Percentiles rank a stretch among this genome's conserved stretches.
Evolutionary conservation across 2,329 filamentous ascomycete genomes (phyloP).

Genomic region (Epichloe festucae): DNA sequence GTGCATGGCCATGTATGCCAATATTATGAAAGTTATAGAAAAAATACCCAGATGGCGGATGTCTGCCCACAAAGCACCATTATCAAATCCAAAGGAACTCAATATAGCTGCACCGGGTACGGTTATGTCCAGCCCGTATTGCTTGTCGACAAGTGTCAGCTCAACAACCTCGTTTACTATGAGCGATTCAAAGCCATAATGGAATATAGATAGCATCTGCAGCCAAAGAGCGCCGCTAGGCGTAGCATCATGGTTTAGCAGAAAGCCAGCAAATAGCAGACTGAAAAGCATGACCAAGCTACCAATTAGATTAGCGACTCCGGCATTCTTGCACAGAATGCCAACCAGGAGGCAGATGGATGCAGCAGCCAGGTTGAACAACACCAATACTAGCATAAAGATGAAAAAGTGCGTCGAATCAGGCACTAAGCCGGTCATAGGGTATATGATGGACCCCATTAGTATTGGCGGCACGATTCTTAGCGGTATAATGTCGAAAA

Average conservation of each 20-base stretch:
- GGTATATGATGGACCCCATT: conserved; percentile 91
- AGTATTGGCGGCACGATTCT: conserved; percentile 87
- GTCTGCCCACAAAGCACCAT: conserved; percentile 73
- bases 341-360: conserved; percentile 93
- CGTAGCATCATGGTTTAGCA: conserved; percentile 90
- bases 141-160: conserved; percentile 79
- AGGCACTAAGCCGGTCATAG: conserved; percentile 87
- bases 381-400: conserved; percentile 80
- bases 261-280: conserved; percentile 80
- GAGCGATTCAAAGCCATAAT: conserved; percentile 90
- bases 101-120: conserved; percentile 90
- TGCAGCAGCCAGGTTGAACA: conserved; percentile 92
- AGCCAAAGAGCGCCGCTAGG: conserved; percentile 78
- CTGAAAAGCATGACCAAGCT: conserved; percentile 97
- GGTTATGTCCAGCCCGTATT: conserved; percentile 92
- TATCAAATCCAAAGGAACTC: conserved; percentile 89
- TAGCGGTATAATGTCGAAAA: conserved; percentile 96
- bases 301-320: conserved; percentile 86
- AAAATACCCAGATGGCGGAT: conserved; percentile 72
- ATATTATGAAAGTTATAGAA: conserved; percentile 66
- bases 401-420: conserved; percentile 75
- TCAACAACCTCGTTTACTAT: conserved; percentile 96
- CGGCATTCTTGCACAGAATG: conserved; percentile 81
- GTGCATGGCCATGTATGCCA: conserved; percentile 91
- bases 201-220: conserved; percentile 90